Conservation (phyloP, 768 basidiomycete genomes). For the Suillus weaverae region DNA sequence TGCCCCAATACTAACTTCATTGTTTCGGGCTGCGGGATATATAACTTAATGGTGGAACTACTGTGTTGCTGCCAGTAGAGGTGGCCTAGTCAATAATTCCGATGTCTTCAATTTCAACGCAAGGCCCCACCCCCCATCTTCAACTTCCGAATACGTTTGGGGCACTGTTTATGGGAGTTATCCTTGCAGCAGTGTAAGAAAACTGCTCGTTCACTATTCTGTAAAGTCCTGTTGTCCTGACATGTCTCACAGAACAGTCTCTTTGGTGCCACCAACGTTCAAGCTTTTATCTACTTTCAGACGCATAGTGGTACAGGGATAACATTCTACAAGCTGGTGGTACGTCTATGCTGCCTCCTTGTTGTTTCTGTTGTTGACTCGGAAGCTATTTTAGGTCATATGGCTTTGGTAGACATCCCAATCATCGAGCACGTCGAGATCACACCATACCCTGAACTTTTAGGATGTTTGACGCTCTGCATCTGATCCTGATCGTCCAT, state of each 20-base stretch:
- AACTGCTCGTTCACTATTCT: neutral
- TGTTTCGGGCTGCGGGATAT: neutral
- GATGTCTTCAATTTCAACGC: neutral
- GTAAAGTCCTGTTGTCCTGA: neutral
- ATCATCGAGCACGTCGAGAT: neutral
- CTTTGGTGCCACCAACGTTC: neutral
- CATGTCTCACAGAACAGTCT: neutral
- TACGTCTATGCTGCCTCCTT: neutral
- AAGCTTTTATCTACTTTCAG: slow-evolving; percentile 1
- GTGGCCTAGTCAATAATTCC: no score
- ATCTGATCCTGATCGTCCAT: slow-evolving; percentile 36
- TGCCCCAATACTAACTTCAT: neutral
- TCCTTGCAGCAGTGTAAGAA: neutral
- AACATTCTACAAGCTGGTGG: neutral
- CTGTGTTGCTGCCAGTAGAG: neutral
- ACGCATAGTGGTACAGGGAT: neutral
- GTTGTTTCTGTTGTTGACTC: neutral
- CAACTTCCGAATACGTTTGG: neutral
- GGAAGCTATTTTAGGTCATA: neutral
- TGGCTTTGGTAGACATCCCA: neutral
- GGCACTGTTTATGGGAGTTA: neutral
- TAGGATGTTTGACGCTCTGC: slow-evolving; percentile 38
- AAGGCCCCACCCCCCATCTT: neutral
- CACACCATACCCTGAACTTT: neutral
- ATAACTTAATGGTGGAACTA: neutral